Base-by-base conservation (phyloP, 2,329 filamentous ascomycete genomes). In the Sporothrix pallida region DNA sequence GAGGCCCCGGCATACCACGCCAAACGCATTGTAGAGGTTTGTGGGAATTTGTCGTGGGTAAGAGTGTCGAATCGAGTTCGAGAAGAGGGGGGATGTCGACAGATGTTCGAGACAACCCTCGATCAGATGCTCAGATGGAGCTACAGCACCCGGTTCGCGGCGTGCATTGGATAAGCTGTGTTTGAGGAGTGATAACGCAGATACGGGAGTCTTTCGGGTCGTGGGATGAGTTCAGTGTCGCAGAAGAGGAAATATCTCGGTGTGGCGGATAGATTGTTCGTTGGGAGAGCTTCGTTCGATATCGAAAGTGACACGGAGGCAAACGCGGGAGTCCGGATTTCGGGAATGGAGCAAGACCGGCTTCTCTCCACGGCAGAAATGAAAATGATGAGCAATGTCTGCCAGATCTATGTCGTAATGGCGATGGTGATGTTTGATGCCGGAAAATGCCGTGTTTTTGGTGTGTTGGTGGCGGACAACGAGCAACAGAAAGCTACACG, bases 1-100 rank as follows among this genome's bases (percentile, higher is more conserved):
- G 95, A 98, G 82, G 90, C 87, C 84, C 87, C 87, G 79, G 87
- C 86, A 80, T 89, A 90, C 87, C 87, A 89, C 76, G 84, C 83
- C 77, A 89, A 81, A 80, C 88, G 86, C 88, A 89, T 89, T 8
- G 17, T 62, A 79, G 82, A 87, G 80, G 80, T 76, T 17, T 37
- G 12, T 44, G n/a, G 3, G 13, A 50, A 10, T 31, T n/a, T 31
- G 42, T 44, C 7, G 50, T 15, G 50, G 20, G 17, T 37, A 37
- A 70, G 17, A 20, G 52, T 58, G 37, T 15, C 50, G 50, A 12
- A 20, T 63, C 20, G 50, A 13, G 20, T 17, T 42, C 42, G 31
- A 9, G 20, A 17, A 13, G 20, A 26, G 6, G 8, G 17, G 13
- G 13, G 37, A n/a, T 4, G 26, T 15, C 56, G 26, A 60, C n/a